Evolutionary conservation across 1,284 basidiomycete species (phyloP).

Genomic region (Boletellus deceptivus): DNA sequence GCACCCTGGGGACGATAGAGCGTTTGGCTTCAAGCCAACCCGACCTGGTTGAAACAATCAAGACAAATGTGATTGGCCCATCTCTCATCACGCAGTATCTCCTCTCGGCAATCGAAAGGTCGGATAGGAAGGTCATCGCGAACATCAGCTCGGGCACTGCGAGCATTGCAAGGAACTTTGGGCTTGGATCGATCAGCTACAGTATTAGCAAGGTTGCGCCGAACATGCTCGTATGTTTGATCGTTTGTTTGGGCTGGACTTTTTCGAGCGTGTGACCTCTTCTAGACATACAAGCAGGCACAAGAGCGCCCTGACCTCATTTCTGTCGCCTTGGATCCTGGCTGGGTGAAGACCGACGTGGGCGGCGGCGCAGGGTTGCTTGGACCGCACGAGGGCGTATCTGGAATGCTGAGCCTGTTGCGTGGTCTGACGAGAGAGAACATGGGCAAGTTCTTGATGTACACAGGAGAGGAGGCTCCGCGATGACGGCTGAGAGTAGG

Average conservation of each 20-base stretch:
- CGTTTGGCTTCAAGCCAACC: no score
- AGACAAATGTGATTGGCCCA: no score
- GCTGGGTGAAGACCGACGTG: slow-evolving; percentile 38
- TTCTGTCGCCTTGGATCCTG: slow-evolving; percentile 32
- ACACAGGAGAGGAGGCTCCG: slow-evolving; percentile 10
- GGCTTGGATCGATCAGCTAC: no score
- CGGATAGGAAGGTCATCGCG: no score
- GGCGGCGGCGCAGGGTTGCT: slow-evolving; percentile 6
- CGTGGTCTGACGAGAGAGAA: slow-evolving; percentile 1
- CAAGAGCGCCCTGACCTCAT: slow-evolving; percentile 32
- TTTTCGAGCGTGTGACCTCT: no score
- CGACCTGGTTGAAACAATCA: no score
- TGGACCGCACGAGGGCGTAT: slow-evolving; percentile 11
- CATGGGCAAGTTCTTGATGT: slow-evolving; percentile 14
- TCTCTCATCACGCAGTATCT: no score
- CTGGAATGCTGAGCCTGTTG: slow-evolving; percentile 12
- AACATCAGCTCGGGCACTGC: no score
- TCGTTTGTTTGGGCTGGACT: not conserved
- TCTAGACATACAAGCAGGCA: slow-evolving; percentile 38
- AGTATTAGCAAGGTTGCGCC: slow-evolving; percentile 28
- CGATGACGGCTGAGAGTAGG: not conserved
- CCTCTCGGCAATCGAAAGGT: no score
- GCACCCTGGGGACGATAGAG: no score
- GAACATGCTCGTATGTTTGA: slow-evolving; percentile 37
- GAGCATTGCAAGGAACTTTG: no score